phyloP scores from a whole-genome alignment of 2,329 filamentous ascomycete genomes.

The Xylariaceae sp. region DNA sequence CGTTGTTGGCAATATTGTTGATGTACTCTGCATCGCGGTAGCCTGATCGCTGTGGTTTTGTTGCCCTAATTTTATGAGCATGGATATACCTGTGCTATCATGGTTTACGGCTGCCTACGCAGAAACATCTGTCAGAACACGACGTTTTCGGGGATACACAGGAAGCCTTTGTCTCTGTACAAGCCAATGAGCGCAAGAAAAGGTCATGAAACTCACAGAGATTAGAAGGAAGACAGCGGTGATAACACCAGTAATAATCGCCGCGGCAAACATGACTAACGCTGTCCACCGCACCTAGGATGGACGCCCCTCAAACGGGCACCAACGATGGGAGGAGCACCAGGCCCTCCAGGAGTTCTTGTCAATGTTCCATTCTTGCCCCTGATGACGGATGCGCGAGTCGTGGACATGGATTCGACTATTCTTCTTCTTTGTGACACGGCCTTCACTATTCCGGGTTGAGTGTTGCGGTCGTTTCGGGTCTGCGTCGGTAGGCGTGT shows the following conservation, averaged over 20 bases:
- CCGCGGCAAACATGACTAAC: not conserved
- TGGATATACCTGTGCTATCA: not conserved
- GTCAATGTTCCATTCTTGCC: conserved; percentile 7
- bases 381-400: not conserved
- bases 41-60: not conserved
- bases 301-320: conserved; percentile 11
- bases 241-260: not conserved
- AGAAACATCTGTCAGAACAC: not conserved
- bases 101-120: not conserved
- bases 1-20: not conserved
- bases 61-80: not conserved
- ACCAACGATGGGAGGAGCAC: conserved; percentile 6
- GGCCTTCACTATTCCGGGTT: not conserved
- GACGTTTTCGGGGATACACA: no score
- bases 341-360: conserved; percentile 5
- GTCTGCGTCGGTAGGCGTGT: not conserved
- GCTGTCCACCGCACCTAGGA: conserved; percentile 18
- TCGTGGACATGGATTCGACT: not conserved
- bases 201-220: conserved; percentile 3
- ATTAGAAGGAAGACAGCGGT: conserved; percentile 3
- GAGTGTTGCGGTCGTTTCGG: not conserved
- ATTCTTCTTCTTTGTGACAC: not conserved
- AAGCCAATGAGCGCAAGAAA: no score
- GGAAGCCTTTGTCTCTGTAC: no score
- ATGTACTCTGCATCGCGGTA: not conserved